Conservation (phyloP, 2,329 filamentous ascomycete species). For the Sporothrix humicola region DNA sequence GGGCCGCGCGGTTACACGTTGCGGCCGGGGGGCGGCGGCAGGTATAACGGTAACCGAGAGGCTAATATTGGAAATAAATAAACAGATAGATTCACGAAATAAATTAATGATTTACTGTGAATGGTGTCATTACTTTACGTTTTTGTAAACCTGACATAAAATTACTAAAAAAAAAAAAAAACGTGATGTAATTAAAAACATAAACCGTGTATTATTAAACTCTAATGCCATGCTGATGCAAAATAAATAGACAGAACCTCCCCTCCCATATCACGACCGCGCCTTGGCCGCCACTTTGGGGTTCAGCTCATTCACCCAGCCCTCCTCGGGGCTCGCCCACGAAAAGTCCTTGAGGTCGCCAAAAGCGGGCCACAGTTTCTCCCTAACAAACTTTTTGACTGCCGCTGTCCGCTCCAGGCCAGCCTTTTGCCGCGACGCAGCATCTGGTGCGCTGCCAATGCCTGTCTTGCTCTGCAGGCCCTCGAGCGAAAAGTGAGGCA, state of each 20-base stretch:
- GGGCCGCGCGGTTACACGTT: too few relatives aligned
- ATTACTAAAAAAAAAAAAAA: neutral
- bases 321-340: conserved; percentile 45
- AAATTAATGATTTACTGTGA: too few relatives aligned
- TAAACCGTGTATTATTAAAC: neutral
- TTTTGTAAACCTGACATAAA: too few relatives aligned
- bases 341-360: conserved; percentile 68
- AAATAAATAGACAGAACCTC: neutral
- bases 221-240: conserved; percentile 1
- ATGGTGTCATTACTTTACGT: too few relatives aligned
- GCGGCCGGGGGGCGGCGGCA: too few relatives aligned
- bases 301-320: conserved; percentile 37
- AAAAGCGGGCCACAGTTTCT: conserved; percentile 60
- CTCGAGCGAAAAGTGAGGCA: conserved; percentile 35
- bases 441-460: conserved; percentile 28
- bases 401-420: conserved; percentile 42
- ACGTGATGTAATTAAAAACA: neutral
- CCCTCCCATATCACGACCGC: neutral
- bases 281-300: neutral
- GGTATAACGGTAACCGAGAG: too few relatives aligned
- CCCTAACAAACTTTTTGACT: conserved; percentile 46
- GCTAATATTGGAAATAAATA: too few relatives aligned
- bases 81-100: too few relatives aligned
- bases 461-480: neutral
- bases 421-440: conserved; percentile 39